Evolutionary conservation across 2,329 filamentous ascomycete genomes (phyloP).

Genomic region (Colletotrichum sp.): DNA sequence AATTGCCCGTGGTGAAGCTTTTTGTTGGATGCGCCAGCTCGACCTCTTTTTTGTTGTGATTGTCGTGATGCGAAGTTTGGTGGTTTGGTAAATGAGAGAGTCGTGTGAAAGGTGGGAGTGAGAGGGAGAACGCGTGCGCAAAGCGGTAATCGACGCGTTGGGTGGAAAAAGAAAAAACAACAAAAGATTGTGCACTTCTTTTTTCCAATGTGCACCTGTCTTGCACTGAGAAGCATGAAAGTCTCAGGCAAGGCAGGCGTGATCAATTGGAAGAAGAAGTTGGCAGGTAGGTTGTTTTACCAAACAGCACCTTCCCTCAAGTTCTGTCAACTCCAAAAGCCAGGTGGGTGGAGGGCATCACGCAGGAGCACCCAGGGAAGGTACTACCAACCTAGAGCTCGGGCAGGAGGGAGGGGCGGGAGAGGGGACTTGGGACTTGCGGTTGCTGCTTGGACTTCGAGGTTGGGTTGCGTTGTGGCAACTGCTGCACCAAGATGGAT

Average conservation of each 20-base stretch:
- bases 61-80: not conserved
- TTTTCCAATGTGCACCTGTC: not conserved
- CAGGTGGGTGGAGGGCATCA: constrained; percentile 9
- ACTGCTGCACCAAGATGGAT: not conserved
- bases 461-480: not conserved
- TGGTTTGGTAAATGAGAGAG: constrained; percentile 1
- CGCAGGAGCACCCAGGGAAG: constrained; percentile 3
- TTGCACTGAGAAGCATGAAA: not conserved
- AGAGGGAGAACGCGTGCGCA: not conserved
- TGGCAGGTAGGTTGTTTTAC: not conserved
- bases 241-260: not conserved
- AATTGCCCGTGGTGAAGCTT: not conserved
- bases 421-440: not conserved
- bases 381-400: not conserved
- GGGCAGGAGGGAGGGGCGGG: not conserved
- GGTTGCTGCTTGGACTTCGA: not conserved
- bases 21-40: not conserved
- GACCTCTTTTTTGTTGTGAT: not conserved
- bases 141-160: not conserved
- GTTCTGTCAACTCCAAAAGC: not conserved
- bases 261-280: not conserved
- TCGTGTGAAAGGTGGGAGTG: not conserved
- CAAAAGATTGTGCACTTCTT: not conserved
- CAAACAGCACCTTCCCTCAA: not conserved
- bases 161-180: not conserved